Conservation (phyloP, 139 green algal genomes). For the Micractinium conductrix region DNA sequence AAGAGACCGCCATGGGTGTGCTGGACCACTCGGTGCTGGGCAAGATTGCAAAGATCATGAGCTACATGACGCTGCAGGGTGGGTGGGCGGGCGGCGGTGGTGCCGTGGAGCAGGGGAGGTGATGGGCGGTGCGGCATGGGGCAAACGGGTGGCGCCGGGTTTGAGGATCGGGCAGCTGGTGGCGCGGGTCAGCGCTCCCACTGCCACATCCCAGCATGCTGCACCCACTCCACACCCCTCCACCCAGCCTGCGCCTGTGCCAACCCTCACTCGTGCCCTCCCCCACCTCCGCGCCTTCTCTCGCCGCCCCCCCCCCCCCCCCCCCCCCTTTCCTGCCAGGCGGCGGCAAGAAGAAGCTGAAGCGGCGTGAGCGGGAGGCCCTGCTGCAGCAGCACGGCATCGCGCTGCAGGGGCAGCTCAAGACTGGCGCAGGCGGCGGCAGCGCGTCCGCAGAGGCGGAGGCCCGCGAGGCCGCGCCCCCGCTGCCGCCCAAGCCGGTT, state of each 20-base stretch:
- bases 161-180: not conserved
- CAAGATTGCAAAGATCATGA: slow-evolving; percentile 86
- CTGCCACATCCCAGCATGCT: too few relatives aligned
- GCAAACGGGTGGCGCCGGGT: not conserved
- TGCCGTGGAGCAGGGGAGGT: not conserved
- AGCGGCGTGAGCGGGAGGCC: slow-evolving; percentile 22
- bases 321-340: not conserved
- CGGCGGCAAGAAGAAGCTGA: slow-evolving; percentile 65
- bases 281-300: not conserved
- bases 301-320: not conserved
- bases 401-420: not conserved
- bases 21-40: slow-evolving; percentile 77
- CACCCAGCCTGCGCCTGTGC: too few relatives aligned
- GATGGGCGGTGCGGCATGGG: not conserved
- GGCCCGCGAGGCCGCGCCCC: not conserved
- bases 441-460: not conserved
- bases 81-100: not conserved
- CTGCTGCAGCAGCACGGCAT: slow-evolving; percentile 16
- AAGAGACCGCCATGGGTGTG: slow-evolving; percentile 47
- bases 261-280: too few relatives aligned
- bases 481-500: not conserved
- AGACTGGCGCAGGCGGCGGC: not conserved
- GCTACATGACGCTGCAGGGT: slow-evolving; percentile 74
- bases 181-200: too few relatives aligned
- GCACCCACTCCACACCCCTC: not conserved